A percentile compares a stretch with the other conserved stretches of the same genome.
phyloP scores from a whole-genome alignment of 2,329 filamentous ascomycete species.

The Neofusicoccum umdonicola region DNA sequence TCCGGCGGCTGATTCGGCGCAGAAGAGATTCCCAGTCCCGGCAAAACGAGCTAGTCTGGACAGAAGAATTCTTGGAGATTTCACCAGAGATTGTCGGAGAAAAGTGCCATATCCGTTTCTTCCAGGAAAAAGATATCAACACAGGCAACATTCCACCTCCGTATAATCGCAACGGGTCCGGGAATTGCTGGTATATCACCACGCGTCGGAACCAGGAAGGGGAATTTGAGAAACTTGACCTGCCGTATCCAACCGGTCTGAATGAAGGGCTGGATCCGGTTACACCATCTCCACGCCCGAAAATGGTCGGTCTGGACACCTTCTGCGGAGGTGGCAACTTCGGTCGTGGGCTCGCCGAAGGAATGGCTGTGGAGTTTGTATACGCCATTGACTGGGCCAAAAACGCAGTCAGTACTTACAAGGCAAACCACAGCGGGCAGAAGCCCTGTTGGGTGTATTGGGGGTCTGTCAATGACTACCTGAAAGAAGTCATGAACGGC shows the following conservation, averaged over 20 bases:
- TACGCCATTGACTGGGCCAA: constrained; percentile 67
- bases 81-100: constrained; percentile 40
- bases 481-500: constrained; percentile 56
- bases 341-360: constrained; percentile 72
- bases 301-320: constrained; percentile 60
- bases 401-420: constrained; percentile 68
- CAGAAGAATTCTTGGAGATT: constrained; percentile 44
- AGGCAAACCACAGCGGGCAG: constrained; percentile 58
- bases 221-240: neutral
- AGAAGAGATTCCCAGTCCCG: constrained; percentile 37
- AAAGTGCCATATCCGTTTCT: constrained; percentile 61
- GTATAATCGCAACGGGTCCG: constrained; percentile 64
- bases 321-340: constrained; percentile 79
- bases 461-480: constrained; percentile 70
- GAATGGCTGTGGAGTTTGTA: constrained; percentile 61
- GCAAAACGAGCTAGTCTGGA: constrained; percentile 61
- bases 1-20: constrained; percentile 57
- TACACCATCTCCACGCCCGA: neutral
- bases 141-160: constrained; percentile 52
- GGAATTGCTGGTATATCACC: constrained; percentile 66
- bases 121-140: constrained; percentile 36
- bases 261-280: constrained; percentile 57
- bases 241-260: constrained; percentile 29
- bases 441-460: constrained; percentile 56
- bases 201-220: neutral